Evolutionary conservation across 2,329 filamentous ascomycete genomes (phyloP), one percentile per base, ranked within the genome.

Genomic region (Neonectria punicea): DNA sequence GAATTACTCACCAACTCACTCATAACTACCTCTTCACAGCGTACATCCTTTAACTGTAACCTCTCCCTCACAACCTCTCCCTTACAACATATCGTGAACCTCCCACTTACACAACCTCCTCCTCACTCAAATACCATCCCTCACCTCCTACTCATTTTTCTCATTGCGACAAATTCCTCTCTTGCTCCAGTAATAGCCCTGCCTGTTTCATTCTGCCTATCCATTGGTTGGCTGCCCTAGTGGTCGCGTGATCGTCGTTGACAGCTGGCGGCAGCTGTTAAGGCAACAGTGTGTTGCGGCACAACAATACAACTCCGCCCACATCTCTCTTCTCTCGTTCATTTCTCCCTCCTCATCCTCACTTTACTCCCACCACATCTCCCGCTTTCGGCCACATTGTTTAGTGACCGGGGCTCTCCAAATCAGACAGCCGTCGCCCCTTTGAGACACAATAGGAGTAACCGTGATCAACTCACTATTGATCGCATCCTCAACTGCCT

Each of bases 191-290:
- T 9, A 30, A 30, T 30, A 30, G 9, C 7, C 9, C 30, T 8
- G 30, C 9, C 30, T 30, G 9, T 30, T 10, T 16, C 34, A 36
- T 36, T 36, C 34, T 36, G 34, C 11, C 34, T 16, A 30, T 14
- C 13, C 5, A 13, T 36, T 36, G 14, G n/a, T 9, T 14, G 6
- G 13, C 30, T 18, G 14, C 6, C 8, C 9, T 20, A 13, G 14
- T 20, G n/a, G 18, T 20, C 20, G 41, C 14, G 18, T 46, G 28
- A 50, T n/a, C 16, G 16, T 30, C 49, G 5, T 8, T 57, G 20
- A 30, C 50, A 58, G 46, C 60, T 67, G 46, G 51, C 58, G 46
- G 61, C 58, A 54, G 34, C 49, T 61, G 58, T 13, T 5, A 34
- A 25, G 41, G 36, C n/a, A 20, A 6, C 30, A 16, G 43, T 58